Evolutionary conservation across 495 filamentous ascomycete species (phyloP).

Genomic region (Lophiotrema nucula): DNA sequence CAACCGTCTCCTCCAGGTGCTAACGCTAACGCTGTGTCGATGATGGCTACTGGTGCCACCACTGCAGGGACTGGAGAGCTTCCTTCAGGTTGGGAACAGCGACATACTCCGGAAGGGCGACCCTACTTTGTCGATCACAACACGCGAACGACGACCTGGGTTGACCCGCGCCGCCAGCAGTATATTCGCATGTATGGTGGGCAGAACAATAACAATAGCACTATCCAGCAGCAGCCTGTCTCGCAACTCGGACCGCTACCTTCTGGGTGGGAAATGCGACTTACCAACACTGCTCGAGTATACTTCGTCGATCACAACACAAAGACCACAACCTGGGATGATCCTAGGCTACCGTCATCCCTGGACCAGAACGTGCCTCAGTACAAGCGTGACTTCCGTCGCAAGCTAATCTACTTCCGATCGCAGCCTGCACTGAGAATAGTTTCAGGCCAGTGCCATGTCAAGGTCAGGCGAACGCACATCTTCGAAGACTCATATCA

Average conservation of each 20-base stretch:
- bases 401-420: constrained; percentile 98
- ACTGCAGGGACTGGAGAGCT: constrained; percentile 94
- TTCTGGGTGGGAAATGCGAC: constrained; percentile 98
- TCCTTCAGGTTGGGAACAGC: constrained; percentile 92
- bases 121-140: constrained; percentile 99
- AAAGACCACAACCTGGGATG: constrained; percentile 99
- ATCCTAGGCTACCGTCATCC: constrained; percentile 90
- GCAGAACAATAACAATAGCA: constrained; percentile 71
- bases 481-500: constrained; percentile 99
- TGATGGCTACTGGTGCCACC: constrained; percentile 94
- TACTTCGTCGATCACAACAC: constrained; percentile 99
- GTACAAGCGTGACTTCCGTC: constrained; percentile 97
- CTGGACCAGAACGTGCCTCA: constrained; percentile 98
- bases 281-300: constrained; percentile 95
- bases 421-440: constrained; percentile 96
- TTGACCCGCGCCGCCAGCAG: constrained; percentile 96
- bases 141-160: constrained; percentile 97
- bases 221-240: constrained; percentile 95
- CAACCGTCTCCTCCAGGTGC: constrained; percentile 52
- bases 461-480: constrained; percentile 93
- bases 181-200: constrained; percentile 97
- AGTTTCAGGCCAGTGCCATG: constrained; percentile 92
- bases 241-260: constrained; percentile 96
- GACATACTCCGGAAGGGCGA: constrained; percentile 90
- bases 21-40: constrained; percentile 60